Evolutionary conservation across 805 yeast genomes (phyloP).

Genomic region (Pichia manshurica): DNA sequence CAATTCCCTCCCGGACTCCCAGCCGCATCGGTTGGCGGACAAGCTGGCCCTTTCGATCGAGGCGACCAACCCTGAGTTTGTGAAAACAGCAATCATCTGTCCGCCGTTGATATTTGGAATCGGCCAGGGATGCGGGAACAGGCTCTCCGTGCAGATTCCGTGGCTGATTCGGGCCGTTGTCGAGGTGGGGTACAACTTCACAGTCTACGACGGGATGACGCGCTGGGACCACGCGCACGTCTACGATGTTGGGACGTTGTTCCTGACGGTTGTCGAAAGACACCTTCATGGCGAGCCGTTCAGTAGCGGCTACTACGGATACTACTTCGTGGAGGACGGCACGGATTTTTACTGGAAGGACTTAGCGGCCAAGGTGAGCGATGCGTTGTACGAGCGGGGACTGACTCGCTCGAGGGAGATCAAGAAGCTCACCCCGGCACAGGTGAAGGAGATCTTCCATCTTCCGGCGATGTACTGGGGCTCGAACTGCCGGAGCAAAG

Average conservation of each 20-base stretch:
- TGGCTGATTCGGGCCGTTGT: neutral
- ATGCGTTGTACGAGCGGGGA: neutral
- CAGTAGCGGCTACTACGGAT: neutral
- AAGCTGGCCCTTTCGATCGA: conserved; percentile 2
- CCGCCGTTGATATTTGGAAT: conserved; percentile 5
- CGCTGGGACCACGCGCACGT: conserved; percentile 2
- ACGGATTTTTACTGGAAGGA: conserved; percentile 2
- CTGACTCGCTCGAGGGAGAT: neutral
- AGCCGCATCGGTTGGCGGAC: conserved; percentile 1
- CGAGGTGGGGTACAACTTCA: neutral
- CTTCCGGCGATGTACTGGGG: conserved; percentile 6
- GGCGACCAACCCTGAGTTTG: neutral
- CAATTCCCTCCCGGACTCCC: neutral
- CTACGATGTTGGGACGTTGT: conserved; percentile 3
- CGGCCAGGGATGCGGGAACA: conserved; percentile 2
- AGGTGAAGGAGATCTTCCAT: neutral
- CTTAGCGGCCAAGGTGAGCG: neutral
- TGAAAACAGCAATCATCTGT: neutral
- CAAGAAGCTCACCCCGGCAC: neutral
- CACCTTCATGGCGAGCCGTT: neutral
- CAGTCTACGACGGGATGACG: neutral
- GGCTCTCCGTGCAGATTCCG: conserved; percentile 3
- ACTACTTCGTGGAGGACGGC: conserved; percentile 3
- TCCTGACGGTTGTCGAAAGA: neutral
- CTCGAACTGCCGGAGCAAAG: conserved; percentile 1